Conservation (phyloP, 129 eudicot species). For the Gnaphalium uliginosum region DNA sequence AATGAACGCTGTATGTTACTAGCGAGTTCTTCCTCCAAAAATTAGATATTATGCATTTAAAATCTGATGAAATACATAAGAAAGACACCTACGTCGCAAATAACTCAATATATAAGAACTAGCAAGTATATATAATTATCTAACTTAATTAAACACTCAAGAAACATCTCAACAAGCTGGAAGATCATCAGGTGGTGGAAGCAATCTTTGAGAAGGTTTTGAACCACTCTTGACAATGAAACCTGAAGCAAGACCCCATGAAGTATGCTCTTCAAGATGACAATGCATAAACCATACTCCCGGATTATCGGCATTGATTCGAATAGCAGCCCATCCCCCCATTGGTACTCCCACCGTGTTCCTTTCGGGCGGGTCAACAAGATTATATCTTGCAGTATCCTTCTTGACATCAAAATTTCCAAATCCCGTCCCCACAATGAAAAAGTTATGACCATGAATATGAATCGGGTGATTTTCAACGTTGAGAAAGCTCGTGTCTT, state of each 20-base stretch:
- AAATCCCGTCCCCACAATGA: slow-evolving; percentile 64
- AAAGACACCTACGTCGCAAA: background rate
- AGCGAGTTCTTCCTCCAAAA: no score
- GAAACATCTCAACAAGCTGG: slow-evolving; percentile 53
- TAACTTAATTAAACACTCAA: background rate
- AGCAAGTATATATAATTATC: no score
- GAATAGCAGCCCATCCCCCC: slow-evolving; percentile 84
- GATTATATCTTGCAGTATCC: slow-evolving; percentile 52
- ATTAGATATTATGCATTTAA: no score
- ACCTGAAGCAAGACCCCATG: slow-evolving; percentile 80
- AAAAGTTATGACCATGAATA: slow-evolving; percentile 80
- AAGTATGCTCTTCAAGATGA: slow-evolving; percentile 79
- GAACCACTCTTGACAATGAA: slow-evolving; percentile 57
- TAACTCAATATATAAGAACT: background rate
- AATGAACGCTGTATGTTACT: no score
- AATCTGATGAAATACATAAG: no score
- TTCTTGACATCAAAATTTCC: slow-evolving; percentile 56
- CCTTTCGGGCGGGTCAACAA: slow-evolving; percentile 82
- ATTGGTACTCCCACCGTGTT: slow-evolving; percentile 80
- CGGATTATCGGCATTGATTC: slow-evolving; percentile 68
- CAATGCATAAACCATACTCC: slow-evolving; percentile 91
- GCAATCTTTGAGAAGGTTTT: slow-evolving; percentile 50
- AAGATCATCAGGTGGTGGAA: slow-evolving; percentile 73
- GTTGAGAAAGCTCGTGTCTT: slow-evolving; percentile 68
- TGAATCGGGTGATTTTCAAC: slow-evolving; percentile 82